Percentiles rank a stretch among this genome's conserved stretches.
Conservation (phyloP, 2,329 filamentous ascomycete genomes). For the Aureobasidium pullulans region DNA sequence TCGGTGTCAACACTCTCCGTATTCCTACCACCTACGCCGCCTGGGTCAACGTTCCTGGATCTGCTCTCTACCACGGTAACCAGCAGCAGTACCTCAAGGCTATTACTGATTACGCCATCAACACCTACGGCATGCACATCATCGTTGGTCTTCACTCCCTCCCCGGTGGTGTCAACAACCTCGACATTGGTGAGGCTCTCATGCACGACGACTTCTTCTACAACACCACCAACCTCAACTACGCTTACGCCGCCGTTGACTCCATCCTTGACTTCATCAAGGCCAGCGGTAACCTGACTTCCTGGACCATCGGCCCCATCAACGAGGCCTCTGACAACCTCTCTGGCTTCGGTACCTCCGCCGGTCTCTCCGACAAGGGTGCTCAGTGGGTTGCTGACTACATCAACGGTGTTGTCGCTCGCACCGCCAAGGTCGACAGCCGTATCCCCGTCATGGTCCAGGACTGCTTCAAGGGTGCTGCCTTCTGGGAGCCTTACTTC, state of each 20-base stretch:
- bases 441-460: slow-evolving; percentile 29
- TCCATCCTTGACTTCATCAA: slow-evolving; percentile 14
- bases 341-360: slow-evolving; percentile 26
- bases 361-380: slow-evolving; percentile 25
- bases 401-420: slow-evolving; percentile 23
- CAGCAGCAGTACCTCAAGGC: slow-evolving; percentile 25
- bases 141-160: slow-evolving; percentile 30
- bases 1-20: slow-evolving; percentile 27
- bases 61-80: slow-evolving; percentile 27
- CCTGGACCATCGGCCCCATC: slow-evolving; percentile 15
- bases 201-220: slow-evolving; percentile 31
- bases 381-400: slow-evolving; percentile 28
- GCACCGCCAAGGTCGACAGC: slow-evolving; percentile 21
- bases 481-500: slow-evolving; percentile 19
- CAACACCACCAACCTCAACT: slow-evolving; percentile 29
- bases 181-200: slow-evolving; percentile 22
- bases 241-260: slow-evolving; percentile 16
- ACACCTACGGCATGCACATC: slow-evolving; percentile 30
- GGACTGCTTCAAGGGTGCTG: slow-evolving; percentile 19
- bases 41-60: slow-evolving; percentile 30
- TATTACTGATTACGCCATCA: slow-evolving; percentile 31
- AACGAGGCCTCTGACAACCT: slow-evolving; percentile 26
- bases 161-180: slow-evolving; percentile 27
- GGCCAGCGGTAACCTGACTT: neutral
- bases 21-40: slow-evolving; percentile 33